These are phyloP conservation scores for Phlebopus sp. DNA, from an alignment of 1,284 basidiomycete species.

Conservation along the genomic window DNA sequence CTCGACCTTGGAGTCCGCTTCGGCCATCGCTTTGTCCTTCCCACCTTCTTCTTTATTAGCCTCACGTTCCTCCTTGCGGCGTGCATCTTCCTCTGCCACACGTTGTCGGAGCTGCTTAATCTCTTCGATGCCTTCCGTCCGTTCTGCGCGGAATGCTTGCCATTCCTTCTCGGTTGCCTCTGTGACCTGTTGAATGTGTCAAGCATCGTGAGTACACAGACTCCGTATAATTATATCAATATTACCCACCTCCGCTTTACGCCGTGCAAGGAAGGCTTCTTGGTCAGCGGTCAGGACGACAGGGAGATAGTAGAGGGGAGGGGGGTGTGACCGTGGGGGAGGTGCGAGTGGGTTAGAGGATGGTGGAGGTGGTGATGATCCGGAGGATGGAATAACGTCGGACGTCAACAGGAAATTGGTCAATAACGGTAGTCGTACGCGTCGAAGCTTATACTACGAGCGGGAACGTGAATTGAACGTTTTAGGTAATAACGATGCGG, in stretches of 20 bases:
- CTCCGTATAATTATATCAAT: background rate
- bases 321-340: slow-evolving; percentile 63
- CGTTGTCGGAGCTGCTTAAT: slow-evolving; percentile 58
- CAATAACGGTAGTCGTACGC: slow-evolving; percentile 63
- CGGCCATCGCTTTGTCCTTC: slow-evolving; percentile 28
- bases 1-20: slow-evolving; percentile 20
- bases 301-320: slow-evolving; percentile 75
- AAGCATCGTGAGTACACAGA: background rate
- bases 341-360: slow-evolving; percentile 45
- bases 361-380: slow-evolving; percentile 26
- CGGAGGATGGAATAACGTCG: slow-evolving; percentile 53
- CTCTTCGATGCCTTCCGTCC: slow-evolving; percentile 56
- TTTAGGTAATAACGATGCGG: background rate
- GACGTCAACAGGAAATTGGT: slow-evolving; percentile 75
- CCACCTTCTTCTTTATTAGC: slow-evolving; percentile 37
- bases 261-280: slow-evolving; percentile 59
- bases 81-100: slow-evolving; percentile 56
- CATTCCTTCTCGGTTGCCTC: slow-evolving; percentile 69
- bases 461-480: slow-evolving; percentile 6
- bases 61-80: slow-evolving; percentile 46
- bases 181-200: slow-evolving; percentile 42
- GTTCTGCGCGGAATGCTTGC: slow-evolving; percentile 58
- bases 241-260: slow-evolving; percentile 57
- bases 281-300: slow-evolving; percentile 65
- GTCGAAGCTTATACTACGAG: slow-evolving; percentile 65